Percentiles rank a stretch among this genome's conserved stretches.
These are phyloP conservation scores for Alnus rubra DNA, from an alignment of 306 rosid genomes.

Conservation along the genomic window DNA sequence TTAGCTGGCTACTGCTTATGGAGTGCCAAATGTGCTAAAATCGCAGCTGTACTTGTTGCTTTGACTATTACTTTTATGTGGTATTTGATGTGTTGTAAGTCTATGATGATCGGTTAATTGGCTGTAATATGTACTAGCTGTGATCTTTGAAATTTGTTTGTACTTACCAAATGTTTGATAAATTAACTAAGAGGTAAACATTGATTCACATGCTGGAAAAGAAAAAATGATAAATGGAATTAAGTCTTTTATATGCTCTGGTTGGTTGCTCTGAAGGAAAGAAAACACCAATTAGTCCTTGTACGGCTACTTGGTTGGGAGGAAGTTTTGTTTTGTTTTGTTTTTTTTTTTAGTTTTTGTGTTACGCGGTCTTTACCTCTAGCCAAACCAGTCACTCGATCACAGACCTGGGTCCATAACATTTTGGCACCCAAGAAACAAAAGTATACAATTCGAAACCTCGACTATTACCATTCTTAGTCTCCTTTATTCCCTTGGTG, in stretches of 20 bases:
- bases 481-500: not conserved
- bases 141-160: not conserved
- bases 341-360: not conserved
- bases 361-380: too few species aligned
- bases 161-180: conserved; percentile 26
- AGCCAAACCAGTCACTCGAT: too few species aligned
- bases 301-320: not conserved
- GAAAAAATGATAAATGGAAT: not conserved
- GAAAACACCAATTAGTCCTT: not conserved
- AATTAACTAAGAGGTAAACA: not conserved
- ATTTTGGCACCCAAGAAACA: not conserved
- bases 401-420: too few species aligned
- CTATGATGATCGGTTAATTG: not conserved
- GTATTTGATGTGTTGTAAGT: not conserved
- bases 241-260: not conserved
- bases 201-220: not conserved
- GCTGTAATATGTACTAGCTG: not conserved
- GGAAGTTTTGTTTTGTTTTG: not conserved
- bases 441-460: not conserved
- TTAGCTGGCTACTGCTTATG: not conserved
- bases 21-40: not conserved
- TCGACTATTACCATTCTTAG: not conserved
- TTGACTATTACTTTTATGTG: not conserved
- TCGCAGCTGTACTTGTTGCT: not conserved
- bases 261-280: not conserved